Evolutionary conservation across 2,329 filamentous ascomycete genomes (phyloP), one percentile per base, ranked within the genome.

Genomic region (Pseudopyricularia cyperi): DNA sequence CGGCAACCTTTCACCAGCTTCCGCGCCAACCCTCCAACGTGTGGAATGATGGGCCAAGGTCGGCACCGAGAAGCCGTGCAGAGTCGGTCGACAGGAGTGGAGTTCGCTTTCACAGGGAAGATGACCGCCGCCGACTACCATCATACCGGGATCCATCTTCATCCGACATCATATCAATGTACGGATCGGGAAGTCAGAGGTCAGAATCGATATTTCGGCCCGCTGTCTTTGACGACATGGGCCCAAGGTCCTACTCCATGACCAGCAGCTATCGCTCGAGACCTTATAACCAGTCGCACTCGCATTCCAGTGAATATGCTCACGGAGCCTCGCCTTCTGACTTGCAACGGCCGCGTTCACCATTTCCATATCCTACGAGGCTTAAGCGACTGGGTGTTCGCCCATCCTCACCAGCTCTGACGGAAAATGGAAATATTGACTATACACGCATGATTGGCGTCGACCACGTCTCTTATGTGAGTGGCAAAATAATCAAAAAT

Each of bases 341-440:
- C 30, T 58, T 73, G 50, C 75, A 77, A 57, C 69, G 76, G n/a
- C 74, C 77, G 48, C 70, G 76, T 30, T 80, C 78, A 22, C 77
- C 78, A 1, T 80, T 76, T 55, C 75, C 75, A 22, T 80, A 81
- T 54, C 77, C 77, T 26, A 73, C 76, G 46, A 73, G 77, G 17
- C 63, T 80, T 33, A 79, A 72, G 59, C 71, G 77, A 19, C 76
- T 75, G 17, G 75, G 75, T 3, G 65, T 74, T 35, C 68, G 72
- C 42, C 68, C 74, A 46, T 64, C 69, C 28, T 78, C 74, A 12
- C 74, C 74, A 14, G 72, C 72, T 47, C 59, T 75, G 51, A 71
- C 71, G 5, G 71, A 75, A 54, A 69, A 68, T 55, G 73, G 73
- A 7, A 61, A 58, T 46, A 61, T 75, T 50, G 73, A 76, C 58